Evolutionary conservation across 2,329 filamentous ascomycete genomes (phyloP).

Genomic region (Neophaeococcomyces aloes): DNA sequence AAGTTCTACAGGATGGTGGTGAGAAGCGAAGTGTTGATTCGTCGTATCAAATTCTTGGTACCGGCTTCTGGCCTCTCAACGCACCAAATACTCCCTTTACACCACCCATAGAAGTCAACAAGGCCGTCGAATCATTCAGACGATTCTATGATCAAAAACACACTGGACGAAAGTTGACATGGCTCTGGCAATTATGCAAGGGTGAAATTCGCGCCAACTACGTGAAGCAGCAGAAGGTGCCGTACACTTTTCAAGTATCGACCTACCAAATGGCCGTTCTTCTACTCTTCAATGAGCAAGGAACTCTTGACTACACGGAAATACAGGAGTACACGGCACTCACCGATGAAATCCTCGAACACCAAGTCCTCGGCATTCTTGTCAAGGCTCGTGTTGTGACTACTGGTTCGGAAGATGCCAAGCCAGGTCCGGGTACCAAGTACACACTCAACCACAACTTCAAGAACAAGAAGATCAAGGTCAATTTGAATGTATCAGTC

Average conservation of each 20-base stretch:
- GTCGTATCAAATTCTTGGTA: conserved; percentile 84
- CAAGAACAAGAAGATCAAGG: conserved; percentile 96
- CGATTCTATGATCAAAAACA: conserved; percentile 95
- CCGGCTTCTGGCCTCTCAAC: conserved; percentile 91
- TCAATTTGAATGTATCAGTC: conserved; percentile 90
- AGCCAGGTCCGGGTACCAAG: conserved; percentile 64
- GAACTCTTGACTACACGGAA: conserved; percentile 76
- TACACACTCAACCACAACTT: conserved; percentile 89
- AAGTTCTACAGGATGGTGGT: conserved; percentile 52
- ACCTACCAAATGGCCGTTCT: conserved; percentile 97
- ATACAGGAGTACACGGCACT: conserved; percentile 73
- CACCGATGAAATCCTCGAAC: conserved; percentile 68
- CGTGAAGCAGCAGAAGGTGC: conserved; percentile 76
- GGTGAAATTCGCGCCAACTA: conserved; percentile 93
- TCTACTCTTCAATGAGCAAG: conserved; percentile 85
- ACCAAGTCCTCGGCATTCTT: conserved; percentile 68
- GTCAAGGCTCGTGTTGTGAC: conserved; percentile 85
- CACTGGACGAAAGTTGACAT: conserved; percentile 88
- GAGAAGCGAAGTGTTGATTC: conserved; percentile 67
- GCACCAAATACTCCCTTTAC: conserved; percentile 81
- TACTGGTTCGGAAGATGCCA: conserved; percentile 59
- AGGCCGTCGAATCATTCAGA: conserved; percentile 80
- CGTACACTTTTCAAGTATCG: conserved; percentile 94
- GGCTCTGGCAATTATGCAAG: conserved; percentile 97
- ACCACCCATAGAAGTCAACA: conserved; percentile 71